Percentiles rank a stretch among this genome's conserved stretches.
These are phyloP conservation scores for Olyra latifolia DNA, from an alignment of 176 grass and related monocot genomes.

Conservation along the genomic window DNA sequence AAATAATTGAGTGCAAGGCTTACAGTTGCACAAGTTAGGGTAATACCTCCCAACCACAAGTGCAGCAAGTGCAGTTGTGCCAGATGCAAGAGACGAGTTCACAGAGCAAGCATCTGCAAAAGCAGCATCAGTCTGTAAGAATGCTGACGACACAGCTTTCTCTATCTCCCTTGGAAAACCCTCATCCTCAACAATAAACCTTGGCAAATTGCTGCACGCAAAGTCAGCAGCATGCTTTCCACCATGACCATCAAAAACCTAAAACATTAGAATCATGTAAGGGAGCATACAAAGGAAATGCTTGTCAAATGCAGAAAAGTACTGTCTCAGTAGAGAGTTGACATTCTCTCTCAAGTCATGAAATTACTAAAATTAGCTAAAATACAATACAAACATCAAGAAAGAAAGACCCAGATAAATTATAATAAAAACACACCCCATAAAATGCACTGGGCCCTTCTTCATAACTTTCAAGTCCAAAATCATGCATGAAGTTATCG, in stretches of 20 bases:
- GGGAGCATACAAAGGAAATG: constrained; percentile 19
- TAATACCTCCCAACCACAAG: constrained; percentile 78
- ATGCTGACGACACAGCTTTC: constrained; percentile 78
- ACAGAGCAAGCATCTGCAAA: constrained; percentile 79
- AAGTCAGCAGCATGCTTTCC: constrained; percentile 97
- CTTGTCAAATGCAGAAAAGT: constrained; percentile 10
- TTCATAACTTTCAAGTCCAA: constrained; percentile 55
- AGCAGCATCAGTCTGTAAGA: constrained; percentile 86
- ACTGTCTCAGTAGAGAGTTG: background rate
- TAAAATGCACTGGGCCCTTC: constrained; percentile 81
- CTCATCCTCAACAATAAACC: constrained; percentile 71
- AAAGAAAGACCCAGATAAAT: constrained; percentile 1
- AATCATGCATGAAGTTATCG: constrained; percentile 75
- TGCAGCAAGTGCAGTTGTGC: constrained; percentile 85
- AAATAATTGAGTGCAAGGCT: background rate
- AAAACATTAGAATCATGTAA: constrained; percentile 28
- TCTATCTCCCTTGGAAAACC: constrained; percentile 79
- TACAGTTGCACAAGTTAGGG: background rate
- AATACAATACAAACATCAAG: background rate
- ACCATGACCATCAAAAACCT: constrained; percentile 99
- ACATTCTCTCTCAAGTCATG: constrained; percentile 14
- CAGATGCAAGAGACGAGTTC: constrained; percentile 79
- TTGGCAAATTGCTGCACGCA: constrained; percentile 77
- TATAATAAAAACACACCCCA: constrained; percentile 57
- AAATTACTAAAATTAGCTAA: constrained; percentile 15